A percentile compares a stretch with the other conserved stretches of the same genome.
phyloP scores from a whole-genome alignment of 192 early-diverging fungal genomes.

The Coemansia aciculifera region DNA sequence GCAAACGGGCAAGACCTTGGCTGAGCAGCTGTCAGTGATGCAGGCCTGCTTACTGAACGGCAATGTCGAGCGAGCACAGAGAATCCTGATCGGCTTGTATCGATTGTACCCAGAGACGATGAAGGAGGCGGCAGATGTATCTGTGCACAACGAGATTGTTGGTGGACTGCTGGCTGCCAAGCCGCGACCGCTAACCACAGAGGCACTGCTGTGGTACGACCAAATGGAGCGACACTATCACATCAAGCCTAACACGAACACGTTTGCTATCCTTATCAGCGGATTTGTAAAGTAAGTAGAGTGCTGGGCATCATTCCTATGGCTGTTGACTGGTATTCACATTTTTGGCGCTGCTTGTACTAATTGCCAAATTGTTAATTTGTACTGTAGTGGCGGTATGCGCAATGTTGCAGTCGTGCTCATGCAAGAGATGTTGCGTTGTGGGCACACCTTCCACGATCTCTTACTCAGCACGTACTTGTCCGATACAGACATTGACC shows the following conservation, averaged over 20 bases:
- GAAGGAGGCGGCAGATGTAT: constrained; percentile 65
- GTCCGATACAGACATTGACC: constrained; percentile 40
- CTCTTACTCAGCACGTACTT: constrained; percentile 56
- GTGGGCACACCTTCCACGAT: constrained; percentile 37
- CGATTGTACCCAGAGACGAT: constrained; percentile 69
- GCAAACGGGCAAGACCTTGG: constrained; percentile 51
- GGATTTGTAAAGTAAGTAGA: constrained; percentile 61
- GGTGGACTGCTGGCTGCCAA: constrained; percentile 62
- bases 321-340: not conserved
- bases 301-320: not conserved
- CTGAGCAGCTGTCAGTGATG: constrained; percentile 76
- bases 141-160: constrained; percentile 83
- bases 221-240: constrained; percentile 55
- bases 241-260: constrained; percentile 65
- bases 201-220: constrained; percentile 74
- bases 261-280: constrained; percentile 77
- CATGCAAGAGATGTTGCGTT: constrained; percentile 55
- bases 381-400: constrained; percentile 35
- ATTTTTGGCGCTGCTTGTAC: not conserved
- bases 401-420: constrained; percentile 44
- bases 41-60: constrained; percentile 77
- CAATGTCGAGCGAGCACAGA: constrained; percentile 70
- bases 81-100: constrained; percentile 66
- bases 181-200: constrained; percentile 55
- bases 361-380: not conserved